These are phyloP conservation scores for Penicillium sp. DNA, from an alignment of 2,329 filamentous ascomycete genomes.

Conservation along the genomic window DNA sequence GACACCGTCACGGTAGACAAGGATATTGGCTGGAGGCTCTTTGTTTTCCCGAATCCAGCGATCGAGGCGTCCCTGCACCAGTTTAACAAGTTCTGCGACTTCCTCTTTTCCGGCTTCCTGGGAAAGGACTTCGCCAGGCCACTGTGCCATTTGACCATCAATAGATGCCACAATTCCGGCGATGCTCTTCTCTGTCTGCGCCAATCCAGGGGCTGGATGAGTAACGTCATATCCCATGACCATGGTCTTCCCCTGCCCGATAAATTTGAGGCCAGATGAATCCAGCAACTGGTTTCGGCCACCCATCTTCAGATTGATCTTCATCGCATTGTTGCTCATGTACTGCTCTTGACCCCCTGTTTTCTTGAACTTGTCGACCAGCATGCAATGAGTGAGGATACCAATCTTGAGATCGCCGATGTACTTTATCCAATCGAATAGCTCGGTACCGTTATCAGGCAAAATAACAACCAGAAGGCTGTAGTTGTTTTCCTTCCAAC, in stretches of 20 bases:
- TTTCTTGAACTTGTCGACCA: conserved; percentile 49
- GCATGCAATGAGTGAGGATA: conserved; percentile 66
- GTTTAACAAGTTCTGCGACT: conserved; percentile 60
- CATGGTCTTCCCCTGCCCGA: conserved; percentile 72
- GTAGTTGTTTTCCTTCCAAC: neutral
- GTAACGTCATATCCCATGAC: conserved; percentile 85
- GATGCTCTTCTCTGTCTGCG: conserved; percentile 64
- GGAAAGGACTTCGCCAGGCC: conserved; percentile 67
- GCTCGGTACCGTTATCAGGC: conserved; percentile 48
- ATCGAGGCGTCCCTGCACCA: conserved; percentile 63
- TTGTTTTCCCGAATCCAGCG: conserved; percentile 64
- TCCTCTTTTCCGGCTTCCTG: conserved; percentile 61
- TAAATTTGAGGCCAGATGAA: conserved; percentile 53
- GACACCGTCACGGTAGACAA: conserved; percentile 86
- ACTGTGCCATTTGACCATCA: conserved; percentile 69
- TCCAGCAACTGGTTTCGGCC: conserved; percentile 69
- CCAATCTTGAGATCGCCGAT: conserved; percentile 64
- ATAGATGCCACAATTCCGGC: conserved; percentile 76
- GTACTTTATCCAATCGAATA: conserved; percentile 67
- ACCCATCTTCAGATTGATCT: conserved; percentile 76
- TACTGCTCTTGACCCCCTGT: conserved; percentile 47
- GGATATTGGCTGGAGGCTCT: conserved; percentile 66
- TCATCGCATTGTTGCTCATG: conserved; percentile 69
- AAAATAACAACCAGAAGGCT: conserved; percentile 46
- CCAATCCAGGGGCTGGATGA: conserved; percentile 69